These are phyloP conservation scores for Xylaria sp. DNA, from an alignment of 2,329 filamentous ascomycete genomes.

Conservation along the genomic window DNA sequence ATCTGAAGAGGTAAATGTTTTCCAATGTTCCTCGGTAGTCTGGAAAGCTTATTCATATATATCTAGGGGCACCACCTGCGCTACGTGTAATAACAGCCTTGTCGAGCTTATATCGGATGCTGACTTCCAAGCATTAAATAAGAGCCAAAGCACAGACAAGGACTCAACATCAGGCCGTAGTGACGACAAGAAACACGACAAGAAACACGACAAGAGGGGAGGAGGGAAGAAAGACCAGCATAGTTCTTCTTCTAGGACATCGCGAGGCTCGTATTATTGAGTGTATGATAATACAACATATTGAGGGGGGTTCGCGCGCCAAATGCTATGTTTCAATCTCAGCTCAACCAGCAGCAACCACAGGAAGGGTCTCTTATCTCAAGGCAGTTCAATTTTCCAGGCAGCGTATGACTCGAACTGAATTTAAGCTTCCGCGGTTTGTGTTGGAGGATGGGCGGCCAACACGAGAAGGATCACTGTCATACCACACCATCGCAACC, in stretches of 20 bases:
- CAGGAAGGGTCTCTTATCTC: neutral
- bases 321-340: neutral
- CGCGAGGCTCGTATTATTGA: conserved; percentile 28
- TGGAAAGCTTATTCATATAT: neutral
- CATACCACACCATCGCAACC: neutral
- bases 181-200: conserved; percentile 17
- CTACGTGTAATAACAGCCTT: conserved; percentile 33
- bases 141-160: conserved; percentile 1
- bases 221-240: conserved; percentile 34
- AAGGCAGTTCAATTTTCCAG: neutral
- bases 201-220: conserved; percentile 29
- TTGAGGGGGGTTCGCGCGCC: neutral
- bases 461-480: neutral
- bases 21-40: neutral
- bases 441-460: neutral
- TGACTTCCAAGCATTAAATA: conserved; percentile 24
- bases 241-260: conserved; percentile 27
- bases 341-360: neutral
- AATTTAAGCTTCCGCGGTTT: neutral
- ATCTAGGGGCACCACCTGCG: conserved; percentile 23
- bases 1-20: conserved; percentile 30
- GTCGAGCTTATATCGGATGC: conserved; percentile 29
- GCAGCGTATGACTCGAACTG: neutral
- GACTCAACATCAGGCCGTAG: conserved; percentile 12
- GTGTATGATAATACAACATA: neutral